Percentiles rank a stretch among this genome's conserved stretches.
Evolutionary conservation across 345 rosid genomes (phyloP).

Genomic region (Pugionium cornutum): DNA sequence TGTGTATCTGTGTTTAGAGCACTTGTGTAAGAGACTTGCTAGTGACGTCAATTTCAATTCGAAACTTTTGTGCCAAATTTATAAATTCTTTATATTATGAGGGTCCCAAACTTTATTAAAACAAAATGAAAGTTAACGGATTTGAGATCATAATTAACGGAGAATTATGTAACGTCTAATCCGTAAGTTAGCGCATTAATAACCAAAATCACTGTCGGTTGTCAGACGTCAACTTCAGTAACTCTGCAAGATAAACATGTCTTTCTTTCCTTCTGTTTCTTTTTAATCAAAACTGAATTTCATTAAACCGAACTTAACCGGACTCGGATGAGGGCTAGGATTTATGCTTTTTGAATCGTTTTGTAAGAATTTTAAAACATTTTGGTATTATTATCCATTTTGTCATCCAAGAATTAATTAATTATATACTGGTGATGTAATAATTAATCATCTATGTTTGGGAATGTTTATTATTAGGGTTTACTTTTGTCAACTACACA

Average conservation of each 20-base stretch:
- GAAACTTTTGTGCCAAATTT: slow-evolving; percentile 27
- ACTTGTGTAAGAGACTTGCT: slow-evolving; percentile 32
- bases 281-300: no score
- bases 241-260: no score
- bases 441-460: slow-evolving; percentile 12
- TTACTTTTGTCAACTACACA: no score
- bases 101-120: slow-evolving; percentile 35
- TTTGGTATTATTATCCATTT: slow-evolving; percentile 3
- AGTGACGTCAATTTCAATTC: slow-evolving; percentile 27
- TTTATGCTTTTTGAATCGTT: no score
- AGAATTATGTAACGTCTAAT: not conserved
- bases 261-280: no score
- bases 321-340: no score
- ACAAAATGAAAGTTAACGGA: slow-evolving; percentile 15
- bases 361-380: not conserved
- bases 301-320: no score
- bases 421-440: slow-evolving; percentile 17
- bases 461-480: not conserved
- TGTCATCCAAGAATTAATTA: not conserved
- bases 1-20: slow-evolving; percentile 32
- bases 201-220: not conserved
- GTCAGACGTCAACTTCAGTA: no score
- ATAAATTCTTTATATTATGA: slow-evolving; percentile 20
- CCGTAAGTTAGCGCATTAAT: not conserved
- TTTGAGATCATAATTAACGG: slow-evolving; percentile 27